Evolutionary conservation across 225 moss, liverwort and hornwort species (phyloP).

Genomic region (Polytrichum formosum): DNA sequence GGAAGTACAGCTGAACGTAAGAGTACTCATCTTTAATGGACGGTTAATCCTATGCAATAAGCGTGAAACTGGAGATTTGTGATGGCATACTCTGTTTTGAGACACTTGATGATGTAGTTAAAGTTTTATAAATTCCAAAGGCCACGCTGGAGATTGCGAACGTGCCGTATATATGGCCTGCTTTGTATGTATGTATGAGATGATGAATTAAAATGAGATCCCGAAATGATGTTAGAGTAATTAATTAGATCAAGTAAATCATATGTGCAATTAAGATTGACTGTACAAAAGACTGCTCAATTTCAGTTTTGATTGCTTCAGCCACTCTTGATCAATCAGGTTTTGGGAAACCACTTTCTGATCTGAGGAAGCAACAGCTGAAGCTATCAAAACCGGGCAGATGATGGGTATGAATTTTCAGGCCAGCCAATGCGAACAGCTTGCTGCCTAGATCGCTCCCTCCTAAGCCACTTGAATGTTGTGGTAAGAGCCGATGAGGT

Average conservation of each 20-base stretch:
- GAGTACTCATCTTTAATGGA: no score
- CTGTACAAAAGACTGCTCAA: constrained; percentile 35
- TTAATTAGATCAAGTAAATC: background rate
- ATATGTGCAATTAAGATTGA: constrained; percentile 1
- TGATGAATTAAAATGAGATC: background rate
- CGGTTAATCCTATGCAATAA: no score
- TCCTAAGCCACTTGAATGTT: background rate
- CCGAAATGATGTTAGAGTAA: background rate
- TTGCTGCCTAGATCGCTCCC: background rate
- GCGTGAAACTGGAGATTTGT: no score
- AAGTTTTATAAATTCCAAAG: no score
- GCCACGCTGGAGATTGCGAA: no score
- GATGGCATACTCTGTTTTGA: no score
- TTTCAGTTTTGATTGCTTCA: constrained; percentile 53
- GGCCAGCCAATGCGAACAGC: background rate
- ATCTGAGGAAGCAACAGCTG: constrained; percentile 16
- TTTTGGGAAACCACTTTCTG: background rate
- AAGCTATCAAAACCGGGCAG: constrained; percentile 52
- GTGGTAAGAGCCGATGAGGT: background rate
- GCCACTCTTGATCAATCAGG: constrained; percentile 20
- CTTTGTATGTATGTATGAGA: no score
- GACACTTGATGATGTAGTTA: no score
- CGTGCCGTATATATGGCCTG: no score
- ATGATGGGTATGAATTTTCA: constrained; percentile 1
- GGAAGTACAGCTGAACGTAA: no score